phyloP scores from a whole-genome alignment of 176 grass and related monocot genomes.

The barley (Hordeum vulgare) region MorexV3_pseudomolecules_assembly NC_058520.1:250769374-250769873 shows the following conservation, averaged over 20 bases:
- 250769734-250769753: background rate
- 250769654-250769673: background rate
- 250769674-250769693: background rate
- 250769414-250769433: background rate
- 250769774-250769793: background rate
- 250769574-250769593: background rate
- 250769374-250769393: slow-evolving; percentile 69
- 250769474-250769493: background rate
- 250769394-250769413: background rate
- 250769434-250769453: background rate
- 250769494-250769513: background rate
- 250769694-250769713: background rate
- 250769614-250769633: background rate
- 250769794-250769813: background rate
- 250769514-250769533: background rate
- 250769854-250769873: background rate
- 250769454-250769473: background rate
- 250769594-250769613: background rate
- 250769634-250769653: background rate
- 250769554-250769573: background rate
- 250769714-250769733: background rate
- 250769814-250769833: background rate
- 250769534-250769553: background rate
- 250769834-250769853: background rate
- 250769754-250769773: background rate